phyloP scores from a whole-genome alignment of 1,284 basidiomycete genomes.

The Malassezia caprae region DNA sequence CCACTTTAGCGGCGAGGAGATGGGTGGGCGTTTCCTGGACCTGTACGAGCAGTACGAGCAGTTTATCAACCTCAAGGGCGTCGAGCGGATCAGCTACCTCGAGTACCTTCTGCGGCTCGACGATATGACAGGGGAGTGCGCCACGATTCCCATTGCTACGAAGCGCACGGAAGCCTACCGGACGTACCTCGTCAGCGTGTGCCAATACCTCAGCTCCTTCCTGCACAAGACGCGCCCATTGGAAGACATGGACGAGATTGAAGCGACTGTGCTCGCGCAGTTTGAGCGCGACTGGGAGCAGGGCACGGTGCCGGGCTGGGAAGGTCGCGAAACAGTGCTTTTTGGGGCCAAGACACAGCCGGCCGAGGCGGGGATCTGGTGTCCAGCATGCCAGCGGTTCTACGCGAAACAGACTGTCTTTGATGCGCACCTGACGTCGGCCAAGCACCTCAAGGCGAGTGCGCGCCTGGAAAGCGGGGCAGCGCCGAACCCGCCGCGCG shows the following conservation, averaged over 20 bases:
- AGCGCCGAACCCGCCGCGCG: not conserved
- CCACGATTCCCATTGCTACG: conserved; percentile 25
- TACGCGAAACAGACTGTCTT: conserved; percentile 97
- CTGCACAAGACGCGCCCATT: conserved; percentile 77
- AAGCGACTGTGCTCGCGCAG: conserved; percentile 58
- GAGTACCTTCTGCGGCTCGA: conserved; percentile 59
- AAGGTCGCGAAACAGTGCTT: conserved; percentile 50
- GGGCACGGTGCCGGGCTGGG: conserved; percentile 67
- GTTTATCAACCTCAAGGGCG: conserved; percentile 64
- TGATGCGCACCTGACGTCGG: conserved; percentile 85
- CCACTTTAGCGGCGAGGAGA: conserved; percentile 66
- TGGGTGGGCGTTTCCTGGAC: conserved; percentile 87
- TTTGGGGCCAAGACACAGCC: conserved; percentile 2
- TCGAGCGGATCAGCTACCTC: conserved; percentile 83
- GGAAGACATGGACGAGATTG: conserved; percentile 64
- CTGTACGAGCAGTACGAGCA: conserved; percentile 75
- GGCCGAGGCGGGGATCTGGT: conserved; percentile 61
- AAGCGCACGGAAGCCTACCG: conserved; percentile 37
- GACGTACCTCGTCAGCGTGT: conserved; percentile 52
- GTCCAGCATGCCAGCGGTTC: conserved; percentile 79
- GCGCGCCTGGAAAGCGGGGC: conserved; percentile 56
- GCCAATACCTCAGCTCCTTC: conserved; percentile 76
- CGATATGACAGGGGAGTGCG: conserved; percentile 53
- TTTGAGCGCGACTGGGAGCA: conserved; percentile 74
- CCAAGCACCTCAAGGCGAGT: conserved; percentile 83